These are phyloP conservation scores for Penicillium janthinellum DNA, from an alignment of 2,329 filamentous ascomycete species.

Conservation along the genomic window DNA sequence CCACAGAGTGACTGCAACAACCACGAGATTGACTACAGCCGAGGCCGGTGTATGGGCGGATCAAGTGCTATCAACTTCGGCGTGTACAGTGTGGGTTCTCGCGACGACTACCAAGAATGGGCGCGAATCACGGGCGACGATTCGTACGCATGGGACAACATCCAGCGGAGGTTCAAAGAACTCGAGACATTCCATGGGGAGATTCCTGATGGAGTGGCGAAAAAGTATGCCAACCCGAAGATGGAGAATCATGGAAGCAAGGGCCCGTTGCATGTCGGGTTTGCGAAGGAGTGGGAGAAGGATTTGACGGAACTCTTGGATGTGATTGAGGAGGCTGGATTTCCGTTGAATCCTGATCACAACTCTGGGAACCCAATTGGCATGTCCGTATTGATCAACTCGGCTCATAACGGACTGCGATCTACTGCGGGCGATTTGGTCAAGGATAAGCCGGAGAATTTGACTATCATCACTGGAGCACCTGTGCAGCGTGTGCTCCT, in stretches of 20 bases:
- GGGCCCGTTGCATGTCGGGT: constrained; percentile 21
- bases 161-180: constrained; percentile 21
- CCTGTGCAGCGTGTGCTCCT: constrained; percentile 54
- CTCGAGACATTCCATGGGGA: constrained; percentile 21
- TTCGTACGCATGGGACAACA: constrained; percentile 16
- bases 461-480: constrained; percentile 55
- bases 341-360: constrained; percentile 56
- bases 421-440: constrained; percentile 58
- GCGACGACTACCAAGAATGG: constrained; percentile 28
- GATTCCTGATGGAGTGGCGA: constrained; percentile 8
- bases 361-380: constrained; percentile 63
- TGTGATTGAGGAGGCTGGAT: constrained; percentile 52
- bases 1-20: constrained; percentile 45
- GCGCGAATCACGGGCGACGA: constrained; percentile 22
- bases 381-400: constrained; percentile 55
- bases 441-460: constrained; percentile 48
- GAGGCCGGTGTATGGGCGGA: constrained; percentile 24
- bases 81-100: constrained; percentile 23
- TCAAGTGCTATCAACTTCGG: constrained; percentile 26
- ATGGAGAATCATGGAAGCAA: constrained; percentile 16
- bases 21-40: constrained; percentile 21
- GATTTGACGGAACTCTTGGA: constrained; percentile 28
- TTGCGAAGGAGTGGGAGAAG: constrained; percentile 24
- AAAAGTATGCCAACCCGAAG: constrained; percentile 17
- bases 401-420: constrained; percentile 51